phyloP scores from a whole-genome alignment of 2,329 filamentous ascomycete genomes.

The Pleurostoma richardsiae region DNA sequence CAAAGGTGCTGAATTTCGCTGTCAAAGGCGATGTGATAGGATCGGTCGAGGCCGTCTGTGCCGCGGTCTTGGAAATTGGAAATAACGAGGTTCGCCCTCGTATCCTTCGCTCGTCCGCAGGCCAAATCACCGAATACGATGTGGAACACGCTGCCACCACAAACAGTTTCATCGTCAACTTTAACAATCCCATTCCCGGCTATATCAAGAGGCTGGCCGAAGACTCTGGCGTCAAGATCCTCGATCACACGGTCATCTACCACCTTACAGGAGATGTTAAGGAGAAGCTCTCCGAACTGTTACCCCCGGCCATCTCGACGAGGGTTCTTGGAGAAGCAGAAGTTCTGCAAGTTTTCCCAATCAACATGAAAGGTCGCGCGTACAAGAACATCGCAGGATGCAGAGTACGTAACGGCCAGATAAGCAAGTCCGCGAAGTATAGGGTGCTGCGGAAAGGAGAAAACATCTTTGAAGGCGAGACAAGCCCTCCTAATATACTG shows the following conservation, averaged over 20 bases:
- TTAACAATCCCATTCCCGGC: constrained; percentile 69
- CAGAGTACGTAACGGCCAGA: constrained; percentile 74
- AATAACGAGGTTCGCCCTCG: constrained; percentile 77
- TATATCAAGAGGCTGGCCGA: constrained; percentile 67
- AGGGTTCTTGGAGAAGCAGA: constrained; percentile 86
- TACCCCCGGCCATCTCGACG: constrained; percentile 61
- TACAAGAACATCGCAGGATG: constrained; percentile 80
- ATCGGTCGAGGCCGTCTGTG: constrained; percentile 84
- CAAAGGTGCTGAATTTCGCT: constrained; percentile 68
- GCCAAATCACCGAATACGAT: constrained; percentile 78
- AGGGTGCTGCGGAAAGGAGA: constrained; percentile 68
- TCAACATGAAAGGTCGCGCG: constrained; percentile 68
- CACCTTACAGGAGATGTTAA: constrained; percentile 70
- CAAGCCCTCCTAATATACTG: constrained; percentile 1
- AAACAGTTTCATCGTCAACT: constrained; percentile 73
- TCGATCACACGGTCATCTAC: constrained; percentile 87
- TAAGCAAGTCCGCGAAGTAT: constrained; percentile 60
- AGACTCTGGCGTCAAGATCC: constrained; percentile 64
- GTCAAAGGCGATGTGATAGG: constrained; percentile 92
- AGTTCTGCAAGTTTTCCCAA: constrained; percentile 75
- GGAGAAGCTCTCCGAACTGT: constrained; percentile 60
- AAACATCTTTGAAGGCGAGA: constrained; percentile 76
- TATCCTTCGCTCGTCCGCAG: constrained; percentile 73
- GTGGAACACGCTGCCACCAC: constrained; percentile 81
- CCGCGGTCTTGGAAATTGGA: constrained; percentile 71